Percentiles rank a stretch among this genome's conserved stretches.
Evolutionary conservation across 371 early-diverging fungal genomes (phyloP).

Genomic region (Apophysomyces variabilis): DNA sequence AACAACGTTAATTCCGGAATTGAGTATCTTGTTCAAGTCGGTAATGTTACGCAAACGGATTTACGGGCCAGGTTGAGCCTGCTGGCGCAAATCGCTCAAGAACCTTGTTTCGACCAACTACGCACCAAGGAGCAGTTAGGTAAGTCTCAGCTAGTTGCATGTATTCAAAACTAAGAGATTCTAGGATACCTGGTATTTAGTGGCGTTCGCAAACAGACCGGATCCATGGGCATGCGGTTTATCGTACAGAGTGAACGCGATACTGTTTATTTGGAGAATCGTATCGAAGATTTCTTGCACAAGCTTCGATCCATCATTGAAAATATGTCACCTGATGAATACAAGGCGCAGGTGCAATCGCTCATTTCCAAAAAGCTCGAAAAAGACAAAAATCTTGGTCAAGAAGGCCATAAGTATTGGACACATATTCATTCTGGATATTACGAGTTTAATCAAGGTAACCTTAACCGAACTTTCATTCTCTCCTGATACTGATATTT

Average conservation of each 20-base stretch:
- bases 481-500: neutral
- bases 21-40: slow-evolving; percentile 78
- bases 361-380: slow-evolving; percentile 76
- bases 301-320: slow-evolving; percentile 56
- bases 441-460: slow-evolving; percentile 84
- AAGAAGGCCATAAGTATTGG: slow-evolving; percentile 84
- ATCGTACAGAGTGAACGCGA: slow-evolving; percentile 88
- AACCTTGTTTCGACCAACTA: slow-evolving; percentile 92
- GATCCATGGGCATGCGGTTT: slow-evolving; percentile 72
- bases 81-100: slow-evolving; percentile 77
- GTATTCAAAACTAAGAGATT: neutral
- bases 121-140: slow-evolving; percentile 92
- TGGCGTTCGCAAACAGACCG: slow-evolving; percentile 68
- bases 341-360: slow-evolving; percentile 74
- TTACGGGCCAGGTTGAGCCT: slow-evolving; percentile 72
- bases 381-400: slow-evolving; percentile 84
- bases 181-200: slow-evolving; percentile 80
- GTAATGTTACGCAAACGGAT: slow-evolving; percentile 57
- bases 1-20: slow-evolving; percentile 89
- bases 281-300: slow-evolving; percentile 80
- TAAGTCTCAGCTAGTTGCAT: neutral
- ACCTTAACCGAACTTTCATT: neutral
- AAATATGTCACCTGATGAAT: slow-evolving; percentile 75
- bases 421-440: slow-evolving; percentile 76
- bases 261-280: slow-evolving; percentile 79